Conservation (phyloP, 306 rosid species). For the Lagenaria siceraria region DNA sequence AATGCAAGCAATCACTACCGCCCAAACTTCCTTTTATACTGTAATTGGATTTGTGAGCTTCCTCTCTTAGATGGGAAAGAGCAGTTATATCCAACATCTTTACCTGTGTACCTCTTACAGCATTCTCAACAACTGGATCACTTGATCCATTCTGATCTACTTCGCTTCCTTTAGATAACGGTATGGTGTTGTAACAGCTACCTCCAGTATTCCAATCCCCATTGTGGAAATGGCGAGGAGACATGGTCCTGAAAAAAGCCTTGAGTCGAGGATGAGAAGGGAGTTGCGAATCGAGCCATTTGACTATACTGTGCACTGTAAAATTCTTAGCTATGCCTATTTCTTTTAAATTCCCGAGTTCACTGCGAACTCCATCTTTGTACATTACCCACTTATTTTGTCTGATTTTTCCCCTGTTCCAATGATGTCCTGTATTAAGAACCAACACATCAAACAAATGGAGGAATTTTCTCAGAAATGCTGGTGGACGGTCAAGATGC, state of each 20-base stretch:
- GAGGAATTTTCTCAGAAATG: conserved; percentile 57
- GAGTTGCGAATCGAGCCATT: conserved; percentile 73
- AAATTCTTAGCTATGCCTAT: conserved; percentile 55
- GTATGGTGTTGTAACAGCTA: conserved; percentile 55
- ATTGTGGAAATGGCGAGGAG: conserved; percentile 67
- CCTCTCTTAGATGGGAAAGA: conserved; percentile 68
- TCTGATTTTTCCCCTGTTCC: conserved; percentile 71
- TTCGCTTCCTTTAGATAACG: conserved; percentile 52
- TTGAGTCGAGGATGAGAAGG: conserved; percentile 48
- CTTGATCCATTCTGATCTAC: conserved; percentile 43
- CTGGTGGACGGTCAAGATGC: conserved; percentile 88
- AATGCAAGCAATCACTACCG: conserved; percentile 73
- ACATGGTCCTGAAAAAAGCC: conserved; percentile 76
- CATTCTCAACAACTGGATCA: conserved; percentile 43
- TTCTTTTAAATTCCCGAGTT: conserved; percentile 27
- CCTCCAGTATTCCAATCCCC: conserved; percentile 96
- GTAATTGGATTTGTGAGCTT: conserved; percentile 75
- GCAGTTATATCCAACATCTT: conserved; percentile 75
- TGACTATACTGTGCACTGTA: conserved; percentile 43
- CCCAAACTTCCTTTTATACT: conserved; percentile 32
- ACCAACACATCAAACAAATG: conserved; percentile 56
- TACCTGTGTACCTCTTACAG: conserved; percentile 58
- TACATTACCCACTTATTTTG: conserved; percentile 80
- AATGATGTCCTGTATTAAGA: conserved; percentile 93
- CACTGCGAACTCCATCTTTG: conserved; percentile 48